phyloP scores from a whole-genome alignment of 1,284 basidiomycete genomes.

The Ustilago hordei region DNA sequence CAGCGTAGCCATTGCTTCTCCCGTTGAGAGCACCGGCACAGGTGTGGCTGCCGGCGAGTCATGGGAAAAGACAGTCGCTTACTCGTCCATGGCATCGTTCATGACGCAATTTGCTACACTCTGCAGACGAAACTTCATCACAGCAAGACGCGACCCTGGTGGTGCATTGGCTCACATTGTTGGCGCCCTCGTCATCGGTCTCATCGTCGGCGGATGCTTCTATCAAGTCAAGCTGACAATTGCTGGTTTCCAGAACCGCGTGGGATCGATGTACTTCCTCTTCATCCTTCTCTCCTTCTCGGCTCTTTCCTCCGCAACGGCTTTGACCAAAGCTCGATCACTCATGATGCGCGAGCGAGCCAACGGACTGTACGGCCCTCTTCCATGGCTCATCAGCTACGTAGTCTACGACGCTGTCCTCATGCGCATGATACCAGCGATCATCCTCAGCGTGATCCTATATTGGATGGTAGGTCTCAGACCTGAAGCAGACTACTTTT shows the following conservation, averaged over 20 bases:
- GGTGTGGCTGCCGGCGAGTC: conserved; percentile 20
- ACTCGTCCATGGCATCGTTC: conserved; percentile 43
- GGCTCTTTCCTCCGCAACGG: conserved; percentile 44
- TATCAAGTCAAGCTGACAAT: conserved; percentile 59
- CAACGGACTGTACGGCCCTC: conserved; percentile 51
- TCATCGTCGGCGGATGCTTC: conserved; percentile 60
- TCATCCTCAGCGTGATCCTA: conserved; percentile 44
- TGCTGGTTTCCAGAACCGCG: conserved; percentile 59
- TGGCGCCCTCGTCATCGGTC: conserved; percentile 46
- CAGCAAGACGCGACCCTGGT: conserved; percentile 46
- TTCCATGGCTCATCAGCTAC: conserved; percentile 54
- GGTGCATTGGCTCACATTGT: conserved; percentile 54
- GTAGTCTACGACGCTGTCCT: conserved; percentile 53
- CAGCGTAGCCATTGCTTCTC: neutral
- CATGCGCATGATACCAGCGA: conserved; percentile 44
- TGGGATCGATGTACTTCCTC: conserved; percentile 62
- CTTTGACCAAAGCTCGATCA: conserved; percentile 35
- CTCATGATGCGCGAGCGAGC: conserved; percentile 63
- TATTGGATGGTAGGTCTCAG: conserved; percentile 63
- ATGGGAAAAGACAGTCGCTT: conserved; percentile 30
- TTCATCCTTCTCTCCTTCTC: conserved; percentile 55
- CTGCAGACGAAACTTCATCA: conserved; percentile 44
- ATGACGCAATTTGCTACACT: conserved; percentile 53
- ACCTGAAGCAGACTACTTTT: conserved; percentile 45
- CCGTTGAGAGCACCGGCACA: neutral